Base-by-base conservation (phyloP, 202 grass and related monocot species). In the Elaeis oleifera region DNA sequence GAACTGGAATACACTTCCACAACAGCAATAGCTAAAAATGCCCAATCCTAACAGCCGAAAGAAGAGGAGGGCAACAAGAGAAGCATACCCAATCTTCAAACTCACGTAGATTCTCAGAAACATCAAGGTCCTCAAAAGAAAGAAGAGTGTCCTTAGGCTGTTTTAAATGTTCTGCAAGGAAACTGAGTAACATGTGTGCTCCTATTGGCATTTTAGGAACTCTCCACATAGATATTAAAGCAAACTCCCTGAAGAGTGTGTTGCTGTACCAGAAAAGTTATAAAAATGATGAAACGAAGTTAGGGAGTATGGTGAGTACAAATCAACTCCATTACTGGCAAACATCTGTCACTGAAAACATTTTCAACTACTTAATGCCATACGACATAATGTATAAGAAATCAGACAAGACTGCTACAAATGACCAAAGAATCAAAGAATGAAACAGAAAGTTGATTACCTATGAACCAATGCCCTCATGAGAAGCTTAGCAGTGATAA, bases 71-170 rank as follows among this genome's bases (percentile, higher is more conserved):
- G 29, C 36, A 66, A 75, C 25, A 74, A 29, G 16, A 65, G 28
- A 20, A 53, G 29, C 84, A 49, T 89, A 97, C 92, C 92, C 92
- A 97, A 73, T 97, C 92, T 77, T 97, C 84, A 81, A 89, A 97
- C 56, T 97, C 92, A 50, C 49, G 71, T 26, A 91, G 67, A 77
- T 89, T 89, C 79, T 86, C 92, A 79, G 79, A 81, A 60, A 89
- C 77, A 71, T 85, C 79, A 52, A 74, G 60, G 76, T 91, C 74
- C 58, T 86, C 74, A 15, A 79, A 56, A 3, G 79, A 85, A 65
- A 90, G 60, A 76, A 86, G 76, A 76, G 67, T 80, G 50, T 96
- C 87, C 65, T 83, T 91, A 51, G 80, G 80, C 23, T 91, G 92
- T 68, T 97, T 87, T 62, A 97, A 76, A 52, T 87, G 92, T 82